These are phyloP conservation scores for Cladosporium sp. DNA, from an alignment of 2,329 filamentous ascomycete species.

Conservation along the genomic window DNA sequence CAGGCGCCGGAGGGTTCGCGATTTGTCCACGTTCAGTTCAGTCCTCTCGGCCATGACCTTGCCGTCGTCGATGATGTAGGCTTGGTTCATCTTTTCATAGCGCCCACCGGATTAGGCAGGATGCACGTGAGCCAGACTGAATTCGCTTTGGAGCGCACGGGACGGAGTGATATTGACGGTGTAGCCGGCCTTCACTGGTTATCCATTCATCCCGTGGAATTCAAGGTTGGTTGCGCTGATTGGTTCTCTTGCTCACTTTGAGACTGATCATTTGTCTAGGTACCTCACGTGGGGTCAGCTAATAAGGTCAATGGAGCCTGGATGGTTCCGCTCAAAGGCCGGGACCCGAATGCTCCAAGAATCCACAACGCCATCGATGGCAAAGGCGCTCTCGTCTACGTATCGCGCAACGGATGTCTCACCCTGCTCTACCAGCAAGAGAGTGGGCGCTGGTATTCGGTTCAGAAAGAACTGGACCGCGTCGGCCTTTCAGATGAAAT, in stretches of 20 bases:
- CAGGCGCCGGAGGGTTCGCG: slow-evolving; percentile 56
- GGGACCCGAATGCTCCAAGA: slow-evolving; percentile 52
- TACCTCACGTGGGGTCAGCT: slow-evolving; percentile 31
- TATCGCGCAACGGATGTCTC: slow-evolving; percentile 68
- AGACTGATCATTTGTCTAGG: slow-evolving; percentile 14
- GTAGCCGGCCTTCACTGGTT: slow-evolving; percentile 87
- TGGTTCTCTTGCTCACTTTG: slow-evolving; percentile 16
- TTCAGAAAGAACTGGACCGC: slow-evolving; percentile 48
- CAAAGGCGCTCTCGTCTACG: slow-evolving; percentile 68
- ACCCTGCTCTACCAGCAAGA: slow-evolving; percentile 73
- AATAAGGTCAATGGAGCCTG: slow-evolving; percentile 47
- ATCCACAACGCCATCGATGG: slow-evolving; percentile 66
- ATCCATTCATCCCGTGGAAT: slow-evolving; percentile 33
- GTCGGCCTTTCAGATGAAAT: slow-evolving; percentile 55
- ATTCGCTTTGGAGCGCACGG: slow-evolving; percentile 59
- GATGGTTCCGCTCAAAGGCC: slow-evolving; percentile 61
- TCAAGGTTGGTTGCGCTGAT: slow-evolving; percentile 19
- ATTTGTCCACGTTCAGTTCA: slow-evolving; percentile 79
- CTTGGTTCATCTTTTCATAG: slow-evolving; percentile 66
- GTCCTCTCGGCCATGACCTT: slow-evolving; percentile 68
- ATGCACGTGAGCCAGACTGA: slow-evolving; percentile 51
- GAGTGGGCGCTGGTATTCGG: slow-evolving; percentile 62
- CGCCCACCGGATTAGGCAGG: slow-evolving; percentile 67
- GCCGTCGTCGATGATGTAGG: slow-evolving; percentile 77
- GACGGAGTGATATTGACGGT: slow-evolving; percentile 61